phyloP scores from a whole-genome alignment of 2,329 filamentous ascomycete genomes.

The Calonectria fujianensis region DNA sequence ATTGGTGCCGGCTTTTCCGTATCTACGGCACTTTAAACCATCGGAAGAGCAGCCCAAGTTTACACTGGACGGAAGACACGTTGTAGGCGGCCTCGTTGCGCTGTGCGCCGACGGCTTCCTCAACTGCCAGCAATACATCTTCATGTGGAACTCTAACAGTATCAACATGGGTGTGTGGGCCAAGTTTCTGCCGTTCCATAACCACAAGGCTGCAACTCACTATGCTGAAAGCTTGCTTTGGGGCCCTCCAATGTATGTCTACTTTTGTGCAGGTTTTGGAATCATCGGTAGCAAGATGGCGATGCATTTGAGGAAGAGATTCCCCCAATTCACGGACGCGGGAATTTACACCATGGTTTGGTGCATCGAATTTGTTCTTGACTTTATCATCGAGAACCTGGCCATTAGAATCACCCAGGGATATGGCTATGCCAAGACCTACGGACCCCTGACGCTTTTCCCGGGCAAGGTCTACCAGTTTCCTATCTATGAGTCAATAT shows the following conservation, averaged over 20 bases:
- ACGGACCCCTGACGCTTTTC: slow-evolving; percentile 22
- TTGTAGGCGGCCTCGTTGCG: slow-evolving; percentile 21
- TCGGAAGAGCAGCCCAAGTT: slow-evolving; percentile 13
- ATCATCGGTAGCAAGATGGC: slow-evolving; percentile 25
- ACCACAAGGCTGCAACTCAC: slow-evolving; percentile 12
- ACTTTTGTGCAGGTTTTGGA: slow-evolving; percentile 30
- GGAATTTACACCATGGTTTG: slow-evolving; percentile 31
- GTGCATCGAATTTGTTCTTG: slow-evolving; percentile 27
- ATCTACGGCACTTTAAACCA: slow-evolving; percentile 10
- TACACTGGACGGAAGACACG: slow-evolving; percentile 22
- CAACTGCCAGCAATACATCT: slow-evolving; percentile 30
- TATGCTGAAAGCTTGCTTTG: slow-evolving; percentile 27
- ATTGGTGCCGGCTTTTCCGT: slow-evolving; percentile 21
- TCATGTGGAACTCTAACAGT: slow-evolving; percentile 30
- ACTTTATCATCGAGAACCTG: slow-evolving; percentile 31
- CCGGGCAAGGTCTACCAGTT: slow-evolving; percentile 21
- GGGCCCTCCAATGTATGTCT: slow-evolving; percentile 28
- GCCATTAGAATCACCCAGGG: slow-evolving; percentile 27
- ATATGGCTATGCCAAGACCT: slow-evolving; percentile 31
- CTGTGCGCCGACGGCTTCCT: slow-evolving; percentile 27
- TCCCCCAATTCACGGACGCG: slow-evolving; percentile 4
- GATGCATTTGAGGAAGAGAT: background rate
- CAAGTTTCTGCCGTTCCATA: slow-evolving; percentile 29
- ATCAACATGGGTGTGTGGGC: slow-evolving; percentile 32
- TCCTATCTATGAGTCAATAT: slow-evolving; percentile 24